Base-by-base conservation (phyloP, 805 yeast genomes). In the Wickerhamomyces alni region DNA sequence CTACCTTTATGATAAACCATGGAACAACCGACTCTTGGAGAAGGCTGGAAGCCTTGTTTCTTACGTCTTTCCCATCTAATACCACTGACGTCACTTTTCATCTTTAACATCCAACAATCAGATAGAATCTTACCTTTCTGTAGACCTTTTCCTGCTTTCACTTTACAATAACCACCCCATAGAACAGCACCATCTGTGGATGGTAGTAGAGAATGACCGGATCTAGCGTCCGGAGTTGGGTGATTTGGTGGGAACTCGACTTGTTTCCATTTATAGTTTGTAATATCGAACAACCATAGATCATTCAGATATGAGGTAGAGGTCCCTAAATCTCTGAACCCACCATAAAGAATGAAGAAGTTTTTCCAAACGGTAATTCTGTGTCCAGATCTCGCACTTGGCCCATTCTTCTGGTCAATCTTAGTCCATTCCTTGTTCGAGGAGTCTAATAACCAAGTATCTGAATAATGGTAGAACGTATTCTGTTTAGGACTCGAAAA, bases 401-500 rank as follows among this genome's bases (percentile, higher is more conserved):
- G 98, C 1, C 80, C 81, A 39, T 71, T 74, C 47, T 83, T 82
- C 30, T 67, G 65, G 40, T 91, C 98, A 5, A 88, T 66, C 54
- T 89, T 88, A 17, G 84, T 70, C 98, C 98, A 91, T 61, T 88
- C 96, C 53, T 85, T 87, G 15, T 82, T 69, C 25, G 73, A 77
- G 2, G 89, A 75, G 54, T 93, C 98, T 43, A 91, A 66, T 35
- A 91, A 71, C 99, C 99, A 91, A 4, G 96, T 83, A 57, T 91
- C 99, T 15, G 96, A 91, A 59, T 87, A 91, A 62, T 91, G 99
- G 59, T 93, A 93, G 62, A 91, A 91, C 0, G 96, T 87, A 37
- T 87, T 78, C 60, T 91, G 99, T 53, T 91, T 91, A 4, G 98
- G 98, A 13, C 95, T 85, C 2, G 96, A 86, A 52, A 93, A 91